Conservation (phyloP, 331 rosid species). For the Ulmus americana region DNA sequence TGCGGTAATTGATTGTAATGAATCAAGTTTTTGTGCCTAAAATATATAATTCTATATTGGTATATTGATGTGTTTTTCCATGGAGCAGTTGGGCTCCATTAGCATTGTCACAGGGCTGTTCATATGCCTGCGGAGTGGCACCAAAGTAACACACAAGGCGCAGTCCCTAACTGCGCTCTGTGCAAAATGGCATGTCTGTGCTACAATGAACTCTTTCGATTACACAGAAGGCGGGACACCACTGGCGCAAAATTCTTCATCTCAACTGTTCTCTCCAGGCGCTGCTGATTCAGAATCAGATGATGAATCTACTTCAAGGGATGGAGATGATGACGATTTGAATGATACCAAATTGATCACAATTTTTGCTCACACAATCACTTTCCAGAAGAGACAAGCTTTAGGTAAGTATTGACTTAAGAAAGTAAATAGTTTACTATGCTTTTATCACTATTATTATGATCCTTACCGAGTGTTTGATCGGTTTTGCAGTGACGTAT, state of each 20-base stretch:
- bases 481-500: conserved; percentile 57
- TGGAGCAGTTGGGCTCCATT: conserved; percentile 74
- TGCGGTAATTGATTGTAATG: conserved; percentile 34
- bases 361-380: conserved; percentile 54
- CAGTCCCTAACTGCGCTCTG: conserved; percentile 70
- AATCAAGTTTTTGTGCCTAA: no score
- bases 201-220: conserved; percentile 66
- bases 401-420: conserved; percentile 38
- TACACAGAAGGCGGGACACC: conserved; percentile 56
- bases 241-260: conserved; percentile 22
- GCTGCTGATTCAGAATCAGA: conserved; percentile 38
- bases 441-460: background rate
- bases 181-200: conserved; percentile 80
- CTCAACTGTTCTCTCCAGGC: conserved; percentile 22
- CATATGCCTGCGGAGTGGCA: conserved; percentile 67
- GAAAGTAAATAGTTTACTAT: no score
- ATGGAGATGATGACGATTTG: conserved; percentile 59
- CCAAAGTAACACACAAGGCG: conserved; percentile 85
- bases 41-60: no score
- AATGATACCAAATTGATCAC: conserved; percentile 59
- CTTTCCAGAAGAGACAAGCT: conserved; percentile 88
- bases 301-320: conserved; percentile 42
- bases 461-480: background rate
- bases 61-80: conserved; percentile 19
- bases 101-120: conserved; percentile 69